phyloP scores from a whole-genome alignment of 2,329 filamentous ascomycete genomes.

The Aureobasidium sp. region DNA sequence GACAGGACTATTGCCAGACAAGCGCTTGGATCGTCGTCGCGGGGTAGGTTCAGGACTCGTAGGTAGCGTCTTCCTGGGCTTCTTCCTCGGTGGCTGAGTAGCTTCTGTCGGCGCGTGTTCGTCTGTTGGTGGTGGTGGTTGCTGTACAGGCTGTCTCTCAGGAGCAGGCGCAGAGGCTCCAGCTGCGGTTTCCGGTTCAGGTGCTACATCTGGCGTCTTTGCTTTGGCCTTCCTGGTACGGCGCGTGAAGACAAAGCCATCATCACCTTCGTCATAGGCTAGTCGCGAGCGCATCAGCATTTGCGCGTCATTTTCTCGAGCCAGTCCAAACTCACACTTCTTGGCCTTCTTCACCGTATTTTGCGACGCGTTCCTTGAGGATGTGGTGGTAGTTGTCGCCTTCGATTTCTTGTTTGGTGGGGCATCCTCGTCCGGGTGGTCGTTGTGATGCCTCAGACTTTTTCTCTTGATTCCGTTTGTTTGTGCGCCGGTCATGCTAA shows the following conservation, averaged over 20 bases:
- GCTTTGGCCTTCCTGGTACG: slow-evolving; percentile 27
- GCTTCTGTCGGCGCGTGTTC: background rate
- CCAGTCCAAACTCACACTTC: slow-evolving; percentile 14
- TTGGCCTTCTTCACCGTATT: slow-evolving; percentile 22
- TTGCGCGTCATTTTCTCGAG: background rate
- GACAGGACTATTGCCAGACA: slow-evolving; percentile 36
- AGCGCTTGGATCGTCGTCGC: slow-evolving; percentile 38
- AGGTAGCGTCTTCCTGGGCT: slow-evolving; percentile 28
- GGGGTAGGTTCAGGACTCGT: slow-evolving; percentile 30
- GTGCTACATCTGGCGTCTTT: slow-evolving; percentile 26
- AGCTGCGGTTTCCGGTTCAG: slow-evolving; percentile 7
- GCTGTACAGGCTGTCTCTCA: slow-evolving; percentile 14
- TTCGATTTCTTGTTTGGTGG: slow-evolving; percentile 37
- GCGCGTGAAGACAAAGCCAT: slow-evolving; percentile 43
- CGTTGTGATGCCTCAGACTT: slow-evolving; percentile 40
- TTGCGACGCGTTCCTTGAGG: slow-evolving; percentile 29
- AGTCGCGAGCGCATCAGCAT: background rate
- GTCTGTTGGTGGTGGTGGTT: slow-evolving; percentile 22
- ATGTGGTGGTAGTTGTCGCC: slow-evolving; percentile 29
- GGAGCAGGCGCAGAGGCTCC: slow-evolving; percentile 10
- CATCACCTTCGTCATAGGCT: slow-evolving; percentile 40
- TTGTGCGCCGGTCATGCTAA: slow-evolving; percentile 43
- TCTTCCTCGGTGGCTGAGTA: slow-evolving; percentile 22
- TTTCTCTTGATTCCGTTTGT: slow-evolving; percentile 32
- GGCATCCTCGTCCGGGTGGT: slow-evolving; percentile 36